phyloP scores from a whole-genome alignment of 2,329 filamentous ascomycete species.

The Bipolaris sorokiniana region DNA sequence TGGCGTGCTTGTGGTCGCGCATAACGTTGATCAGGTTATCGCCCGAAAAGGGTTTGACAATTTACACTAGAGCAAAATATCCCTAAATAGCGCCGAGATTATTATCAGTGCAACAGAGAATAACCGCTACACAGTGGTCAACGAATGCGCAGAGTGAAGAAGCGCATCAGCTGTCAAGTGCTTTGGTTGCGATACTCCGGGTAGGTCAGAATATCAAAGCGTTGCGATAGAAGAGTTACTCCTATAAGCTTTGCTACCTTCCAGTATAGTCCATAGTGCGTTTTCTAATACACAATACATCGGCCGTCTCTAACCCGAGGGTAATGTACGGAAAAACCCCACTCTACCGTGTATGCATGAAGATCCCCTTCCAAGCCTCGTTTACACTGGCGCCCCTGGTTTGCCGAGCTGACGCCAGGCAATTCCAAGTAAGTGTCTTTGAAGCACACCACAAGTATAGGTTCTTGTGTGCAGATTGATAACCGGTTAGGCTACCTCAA shows the following conservation, averaged over 20 bases:
- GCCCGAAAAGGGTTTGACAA: no score
- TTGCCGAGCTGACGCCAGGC: conserved; percentile 17
- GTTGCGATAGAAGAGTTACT: neutral
- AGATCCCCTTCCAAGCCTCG: conserved; percentile 20
- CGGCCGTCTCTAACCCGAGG: conserved; percentile 20
- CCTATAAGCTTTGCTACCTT: neutral
- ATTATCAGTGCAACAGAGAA: no score
- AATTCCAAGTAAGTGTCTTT: neutral
- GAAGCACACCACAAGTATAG: conserved; percentile 16
- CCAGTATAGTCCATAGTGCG: neutral
- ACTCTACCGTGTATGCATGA: conserved; percentile 4
- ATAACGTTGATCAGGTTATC: no score
- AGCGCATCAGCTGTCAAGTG: no score
- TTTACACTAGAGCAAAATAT: no score
- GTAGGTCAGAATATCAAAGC: no score
- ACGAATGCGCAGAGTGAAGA: no score
- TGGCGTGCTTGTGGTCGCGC: no score
- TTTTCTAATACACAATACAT: conserved; percentile 1
- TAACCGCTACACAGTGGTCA: no score
- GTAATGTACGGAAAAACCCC: conserved; percentile 16
- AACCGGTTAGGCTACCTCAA: conserved; percentile 20
- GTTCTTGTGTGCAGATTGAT: conserved; percentile 21
- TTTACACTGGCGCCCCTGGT: conserved; percentile 6
- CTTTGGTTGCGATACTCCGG: no score
- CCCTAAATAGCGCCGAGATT: no score